A percentile compares a stretch with the other conserved stretches of the same genome.
phyloP scores from a whole-genome alignment of 306 rosid species.

The Abrus pulchellus region DNA sequence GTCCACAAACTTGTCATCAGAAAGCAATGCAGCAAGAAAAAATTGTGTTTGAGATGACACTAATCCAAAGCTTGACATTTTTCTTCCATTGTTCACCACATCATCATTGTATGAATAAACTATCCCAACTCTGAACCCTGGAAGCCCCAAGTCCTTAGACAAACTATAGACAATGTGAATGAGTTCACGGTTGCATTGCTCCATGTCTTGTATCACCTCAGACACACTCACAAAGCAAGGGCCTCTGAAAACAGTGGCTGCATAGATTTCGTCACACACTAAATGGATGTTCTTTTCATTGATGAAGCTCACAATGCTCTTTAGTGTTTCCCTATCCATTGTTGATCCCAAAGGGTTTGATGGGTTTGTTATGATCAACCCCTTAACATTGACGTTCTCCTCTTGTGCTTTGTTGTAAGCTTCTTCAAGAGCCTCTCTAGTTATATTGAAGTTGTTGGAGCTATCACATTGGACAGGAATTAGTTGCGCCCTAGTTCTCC shows the following conservation, averaged over 20 bases:
- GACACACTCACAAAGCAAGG: conserved; percentile 66
- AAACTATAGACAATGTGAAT: conserved; percentile 82
- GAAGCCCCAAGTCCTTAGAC: conserved; percentile 93
- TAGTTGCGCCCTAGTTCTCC: conserved; percentile 80
- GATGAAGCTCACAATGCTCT: conserved; percentile 67
- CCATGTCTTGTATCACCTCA: conserved; percentile 65
- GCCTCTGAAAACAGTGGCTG: conserved; percentile 69
- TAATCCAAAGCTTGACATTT: conserved; percentile 92
- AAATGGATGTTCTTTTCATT: conserved; percentile 78
- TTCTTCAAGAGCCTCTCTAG: conserved; percentile 71
- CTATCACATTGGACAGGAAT: conserved; percentile 77
- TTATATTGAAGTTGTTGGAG: conserved; percentile 73
- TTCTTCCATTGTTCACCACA: conserved; percentile 65
- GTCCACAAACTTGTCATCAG: conserved; percentile 62
- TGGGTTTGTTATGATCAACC: conserved; percentile 85
- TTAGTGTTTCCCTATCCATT: conserved; percentile 64
- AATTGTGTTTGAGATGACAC: conserved; percentile 84
- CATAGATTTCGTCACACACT: conserved; percentile 89
- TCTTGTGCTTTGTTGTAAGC: conserved; percentile 69
- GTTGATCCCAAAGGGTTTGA: conserved; percentile 89
- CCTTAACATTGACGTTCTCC: conserved; percentile 67
- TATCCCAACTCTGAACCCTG: conserved; percentile 86
- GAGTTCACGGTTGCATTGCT: conserved; percentile 61
- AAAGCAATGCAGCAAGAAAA: conserved; percentile 72
- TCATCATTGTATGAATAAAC: conserved; percentile 81